phyloP scores from a whole-genome alignment of 148 eudicot genomes.

The Bassia scoparia region DNA sequence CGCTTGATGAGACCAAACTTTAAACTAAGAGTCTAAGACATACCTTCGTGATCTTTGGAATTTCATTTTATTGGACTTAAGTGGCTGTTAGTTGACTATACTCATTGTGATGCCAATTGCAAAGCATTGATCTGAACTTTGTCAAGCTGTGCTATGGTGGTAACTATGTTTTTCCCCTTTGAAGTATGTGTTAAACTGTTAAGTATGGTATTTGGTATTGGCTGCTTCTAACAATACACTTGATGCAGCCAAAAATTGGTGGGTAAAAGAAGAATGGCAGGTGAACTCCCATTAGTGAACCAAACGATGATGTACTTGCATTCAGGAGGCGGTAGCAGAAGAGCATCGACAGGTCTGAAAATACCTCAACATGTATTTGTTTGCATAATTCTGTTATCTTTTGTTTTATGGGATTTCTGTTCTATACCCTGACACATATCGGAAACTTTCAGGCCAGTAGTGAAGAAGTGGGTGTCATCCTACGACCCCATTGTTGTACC shows the following conservation, averaged over 20 bases:
- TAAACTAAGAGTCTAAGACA: too few species aligned
- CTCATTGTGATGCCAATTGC: not conserved
- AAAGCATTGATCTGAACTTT: not conserved
- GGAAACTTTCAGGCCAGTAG: constrained; percentile 42
- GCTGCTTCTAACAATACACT: not conserved
- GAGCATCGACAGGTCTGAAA: constrained; percentile 36
- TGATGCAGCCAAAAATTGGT: constrained; percentile 65
- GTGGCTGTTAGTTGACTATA: too few species aligned
- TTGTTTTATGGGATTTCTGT: constrained; percentile 22
- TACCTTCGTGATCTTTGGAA: not conserved
- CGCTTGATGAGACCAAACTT: not conserved
- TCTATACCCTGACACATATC: constrained; percentile 8
- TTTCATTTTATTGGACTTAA: too few species aligned
- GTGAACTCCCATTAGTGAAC: constrained; percentile 89
- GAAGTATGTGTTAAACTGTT: too few species aligned
- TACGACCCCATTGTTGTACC: constrained; percentile 8
- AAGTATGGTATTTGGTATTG: not conserved
- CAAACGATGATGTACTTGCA: constrained; percentile 76
- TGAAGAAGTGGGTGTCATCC: constrained; percentile 21
- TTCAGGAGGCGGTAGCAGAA: constrained; percentile 22
- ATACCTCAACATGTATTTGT: constrained; percentile 22
- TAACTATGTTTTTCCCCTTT: not conserved
- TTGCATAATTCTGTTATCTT: constrained; percentile 19
- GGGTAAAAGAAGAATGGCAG: constrained; percentile 54
- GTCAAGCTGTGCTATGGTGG: not conserved